Evolutionary conservation across 2,329 filamentous ascomycete genomes (phyloP), one percentile per base, ranked within the genome.

Genomic region (Periconia macrospinosa): DNA sequence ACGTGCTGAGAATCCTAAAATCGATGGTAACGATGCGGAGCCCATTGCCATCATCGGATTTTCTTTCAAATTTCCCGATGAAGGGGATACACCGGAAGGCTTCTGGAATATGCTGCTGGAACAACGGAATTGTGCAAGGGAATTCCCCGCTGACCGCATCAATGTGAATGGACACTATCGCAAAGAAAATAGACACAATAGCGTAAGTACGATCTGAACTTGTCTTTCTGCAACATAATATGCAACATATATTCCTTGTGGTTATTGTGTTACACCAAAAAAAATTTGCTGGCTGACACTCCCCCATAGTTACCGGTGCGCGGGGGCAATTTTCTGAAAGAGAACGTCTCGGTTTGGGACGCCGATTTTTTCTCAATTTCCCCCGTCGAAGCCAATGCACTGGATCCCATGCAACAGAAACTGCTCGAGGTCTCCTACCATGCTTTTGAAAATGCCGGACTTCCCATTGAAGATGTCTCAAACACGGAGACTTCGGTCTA

Each of bases 341-440:
- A 63, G 35, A 60, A 68, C 41, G n/a, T 57, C 10, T 45, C 55
- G 1, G 23, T 56, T 7, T 68, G 67, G 30, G 66, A 68, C 43
- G 59, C 57, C 3, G 49, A 50, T 3, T 67, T 68, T 51, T 68
- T 70, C 53, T 54, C 49, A 9, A 58, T 66, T 15, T 55, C 55
- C 15, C 53, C 57, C 2, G 51, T 50, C 13, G 62, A 69, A 33
- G 59, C 61, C 8, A 57, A 50, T 9, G 52, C 52, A n/a, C 61
- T 69, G 56, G 67, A 71, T 48, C 68, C 68, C 2, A 60, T 65
- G 42, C 63, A 66, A 7, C 58, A 67, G 1, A 44, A 56, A 1
- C 46, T 69, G 10, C 57, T 71, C 3, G 68, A 71, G 47, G 58
- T 56, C 7, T 55, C 57, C 11, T 70, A 68, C 20, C 60, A 65